These are phyloP conservation scores for Sarcomyxa edulis DNA, from an alignment of 768 basidiomycete species.

Conservation along the genomic window DNA sequence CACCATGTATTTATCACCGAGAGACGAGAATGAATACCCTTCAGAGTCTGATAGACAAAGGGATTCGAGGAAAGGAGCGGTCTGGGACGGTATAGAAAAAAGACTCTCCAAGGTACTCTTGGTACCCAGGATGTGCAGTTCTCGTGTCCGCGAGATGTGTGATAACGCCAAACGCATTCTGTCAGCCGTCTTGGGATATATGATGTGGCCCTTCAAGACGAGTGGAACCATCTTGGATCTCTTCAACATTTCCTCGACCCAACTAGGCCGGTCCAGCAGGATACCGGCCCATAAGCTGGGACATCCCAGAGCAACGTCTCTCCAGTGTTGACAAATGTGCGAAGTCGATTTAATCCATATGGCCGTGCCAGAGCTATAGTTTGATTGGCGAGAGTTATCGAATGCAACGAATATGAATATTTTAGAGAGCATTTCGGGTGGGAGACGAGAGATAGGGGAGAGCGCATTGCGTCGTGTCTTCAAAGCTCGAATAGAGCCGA, in stretches of 20 bases:
- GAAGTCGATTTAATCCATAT: conserved; percentile 32
- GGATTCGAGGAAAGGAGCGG: conserved; percentile 27
- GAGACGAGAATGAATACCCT: conserved; percentile 10
- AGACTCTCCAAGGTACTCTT: too few relatives aligned
- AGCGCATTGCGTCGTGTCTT: conserved; percentile 29
- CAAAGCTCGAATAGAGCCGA: conserved; percentile 24
- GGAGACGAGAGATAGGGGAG: too few relatives aligned
- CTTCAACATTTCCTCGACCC: conserved; percentile 35
- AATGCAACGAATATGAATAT: too few relatives aligned
- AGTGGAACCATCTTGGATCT: conserved; percentile 38
- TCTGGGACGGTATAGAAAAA: too few relatives aligned
- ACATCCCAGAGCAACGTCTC: conserved; percentile 32
- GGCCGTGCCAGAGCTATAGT: too few relatives aligned
- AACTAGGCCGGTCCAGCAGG: conserved; percentile 23
- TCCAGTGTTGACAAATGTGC: conserved; percentile 36
- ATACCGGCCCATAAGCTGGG: conserved; percentile 35
- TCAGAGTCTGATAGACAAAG: conserved; percentile 17
- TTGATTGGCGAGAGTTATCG: too few relatives aligned
- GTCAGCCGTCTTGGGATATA: conserved; percentile 18
- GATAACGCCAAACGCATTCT: conserved; percentile 20
- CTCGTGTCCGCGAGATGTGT: conserved; percentile 26
- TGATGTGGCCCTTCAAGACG: conserved; percentile 17
- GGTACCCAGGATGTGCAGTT: conserved; percentile 23
- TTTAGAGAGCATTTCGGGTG: too few relatives aligned
- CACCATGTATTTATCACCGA: too few relatives aligned